Conservation (phyloP, 441 rosid species). For the Metrosideros polymorpha region DNA sequence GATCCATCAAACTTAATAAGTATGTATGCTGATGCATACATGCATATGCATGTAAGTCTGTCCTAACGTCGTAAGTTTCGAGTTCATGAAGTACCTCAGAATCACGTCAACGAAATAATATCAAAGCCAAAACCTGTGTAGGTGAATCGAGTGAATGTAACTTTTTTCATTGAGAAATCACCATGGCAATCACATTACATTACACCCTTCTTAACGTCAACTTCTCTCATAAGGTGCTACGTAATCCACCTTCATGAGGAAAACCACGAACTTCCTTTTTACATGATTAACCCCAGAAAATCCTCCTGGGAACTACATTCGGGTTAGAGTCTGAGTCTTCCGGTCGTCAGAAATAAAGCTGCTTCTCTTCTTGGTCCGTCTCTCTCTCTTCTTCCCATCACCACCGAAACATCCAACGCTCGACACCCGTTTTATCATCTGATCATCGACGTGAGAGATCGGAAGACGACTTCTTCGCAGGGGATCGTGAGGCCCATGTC, state of each 20-base stretch:
- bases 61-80: neutral
- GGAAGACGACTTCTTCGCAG: slow-evolving; percentile 90
- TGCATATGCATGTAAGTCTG: neutral
- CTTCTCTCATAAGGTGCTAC: slow-evolving; percentile 42
- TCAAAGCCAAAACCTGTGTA: neutral
- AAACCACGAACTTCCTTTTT: slow-evolving; percentile 24
- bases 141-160: neutral
- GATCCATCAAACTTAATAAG: no score
- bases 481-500: slow-evolving; percentile 96
- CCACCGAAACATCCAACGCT: neutral
- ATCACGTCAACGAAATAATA: neutral
- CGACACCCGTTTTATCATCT: slow-evolving; percentile 17
- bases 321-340: neutral
- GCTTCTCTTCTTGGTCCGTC: slow-evolving; percentile 34
- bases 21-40: neutral
- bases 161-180: neutral
- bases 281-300: neutral
- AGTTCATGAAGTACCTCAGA: neutral
- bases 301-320: neutral
- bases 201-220: slow-evolving; percentile 15
- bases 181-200: neutral
- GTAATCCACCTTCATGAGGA: slow-evolving; percentile 35
- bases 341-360: neutral
- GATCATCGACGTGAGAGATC: slow-evolving; percentile 68
- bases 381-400: slow-evolving; percentile 13